Evolutionary conservation across 495 filamentous ascomycete genomes (phyloP).

Genomic region (Cudoniella acicularis): DNA sequence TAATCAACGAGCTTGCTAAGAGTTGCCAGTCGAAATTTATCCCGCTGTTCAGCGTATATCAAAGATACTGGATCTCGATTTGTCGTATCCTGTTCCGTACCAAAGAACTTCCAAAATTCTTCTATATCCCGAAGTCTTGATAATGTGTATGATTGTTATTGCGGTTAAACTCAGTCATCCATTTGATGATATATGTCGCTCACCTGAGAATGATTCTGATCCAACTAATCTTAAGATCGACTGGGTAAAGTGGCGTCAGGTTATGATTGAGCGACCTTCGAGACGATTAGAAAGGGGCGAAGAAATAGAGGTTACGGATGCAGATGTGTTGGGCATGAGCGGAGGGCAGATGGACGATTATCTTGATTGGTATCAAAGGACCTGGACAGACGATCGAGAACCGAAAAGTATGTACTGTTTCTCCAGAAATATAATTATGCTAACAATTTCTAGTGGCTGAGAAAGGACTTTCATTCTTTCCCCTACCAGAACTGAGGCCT

Average conservation of each 20-base stretch:
- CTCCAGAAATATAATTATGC: neutral
- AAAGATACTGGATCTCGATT: conserved; percentile 50
- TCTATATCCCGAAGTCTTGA: conserved; percentile 63
- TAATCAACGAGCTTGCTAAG: neutral
- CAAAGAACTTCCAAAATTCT: conserved; percentile 25
- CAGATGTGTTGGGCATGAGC: conserved; percentile 66
- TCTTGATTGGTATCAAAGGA: conserved; percentile 84
- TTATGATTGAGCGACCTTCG: conserved; percentile 40
- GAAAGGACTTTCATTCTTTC: conserved; percentile 45
- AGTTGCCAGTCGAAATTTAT: conserved; percentile 68
- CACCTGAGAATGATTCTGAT: conserved; percentile 53
- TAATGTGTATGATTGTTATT: conserved; percentile 70
- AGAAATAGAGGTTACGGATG: conserved; percentile 50
- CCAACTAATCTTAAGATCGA: conserved; percentile 59
- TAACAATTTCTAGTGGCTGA: conserved; percentile 20
- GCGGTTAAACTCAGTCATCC: conserved; percentile 76
- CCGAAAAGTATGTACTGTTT: conserved; percentile 34
- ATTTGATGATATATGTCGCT: conserved; percentile 58
- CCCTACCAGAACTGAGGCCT: conserved; percentile 26
- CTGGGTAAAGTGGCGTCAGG: conserved; percentile 67
- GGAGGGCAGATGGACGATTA: conserved; percentile 71
- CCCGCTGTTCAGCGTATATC: conserved; percentile 56
- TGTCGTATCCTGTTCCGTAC: conserved; percentile 46
- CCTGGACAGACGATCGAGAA: conserved; percentile 54
- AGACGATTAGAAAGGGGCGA: conserved; percentile 30